Evolutionary conservation across 176 grass and related monocot species (phyloP).

Genomic region (Chrysopogon serrulatus): DNA sequence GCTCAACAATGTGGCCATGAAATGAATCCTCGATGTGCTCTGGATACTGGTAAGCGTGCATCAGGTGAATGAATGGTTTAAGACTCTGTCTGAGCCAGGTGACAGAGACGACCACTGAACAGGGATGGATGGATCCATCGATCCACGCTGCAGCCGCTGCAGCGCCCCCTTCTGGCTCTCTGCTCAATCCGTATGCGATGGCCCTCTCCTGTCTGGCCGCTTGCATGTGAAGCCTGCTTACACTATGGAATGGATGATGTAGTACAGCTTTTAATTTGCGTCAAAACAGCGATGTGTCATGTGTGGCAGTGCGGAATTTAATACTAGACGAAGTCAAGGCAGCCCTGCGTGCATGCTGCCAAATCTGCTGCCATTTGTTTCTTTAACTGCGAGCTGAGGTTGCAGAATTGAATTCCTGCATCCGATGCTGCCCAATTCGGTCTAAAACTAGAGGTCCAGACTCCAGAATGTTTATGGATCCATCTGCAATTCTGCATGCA

Average conservation of each 20-base stretch:
- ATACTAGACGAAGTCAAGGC: background rate
- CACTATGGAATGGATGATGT: background rate
- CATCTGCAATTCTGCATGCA: too few species aligned
- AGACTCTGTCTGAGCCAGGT: background rate
- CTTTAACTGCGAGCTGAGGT: background rate
- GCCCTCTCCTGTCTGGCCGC: too few species aligned
- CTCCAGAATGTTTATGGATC: background rate
- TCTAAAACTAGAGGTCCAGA: background rate
- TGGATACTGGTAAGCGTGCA: too few species aligned
- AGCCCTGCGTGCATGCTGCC: background rate
- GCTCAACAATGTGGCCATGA: too few species aligned
- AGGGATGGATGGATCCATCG: background rate
- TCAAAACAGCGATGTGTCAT: background rate
- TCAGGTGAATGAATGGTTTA: background rate
- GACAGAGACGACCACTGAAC: background rate
- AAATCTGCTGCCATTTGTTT: background rate
- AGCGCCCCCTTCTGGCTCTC: background rate
- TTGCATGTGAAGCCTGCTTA: background rate
- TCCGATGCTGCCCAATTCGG: background rate
- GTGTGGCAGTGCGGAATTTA: background rate
- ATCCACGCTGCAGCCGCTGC: background rate
- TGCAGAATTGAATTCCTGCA: background rate
- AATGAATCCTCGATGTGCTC: too few species aligned
- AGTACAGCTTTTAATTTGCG: too few species aligned
- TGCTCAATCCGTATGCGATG: background rate